phyloP scores from a whole-genome alignment of 2,329 filamentous ascomycete genomes.

The Epichloe festucae region DNA sequence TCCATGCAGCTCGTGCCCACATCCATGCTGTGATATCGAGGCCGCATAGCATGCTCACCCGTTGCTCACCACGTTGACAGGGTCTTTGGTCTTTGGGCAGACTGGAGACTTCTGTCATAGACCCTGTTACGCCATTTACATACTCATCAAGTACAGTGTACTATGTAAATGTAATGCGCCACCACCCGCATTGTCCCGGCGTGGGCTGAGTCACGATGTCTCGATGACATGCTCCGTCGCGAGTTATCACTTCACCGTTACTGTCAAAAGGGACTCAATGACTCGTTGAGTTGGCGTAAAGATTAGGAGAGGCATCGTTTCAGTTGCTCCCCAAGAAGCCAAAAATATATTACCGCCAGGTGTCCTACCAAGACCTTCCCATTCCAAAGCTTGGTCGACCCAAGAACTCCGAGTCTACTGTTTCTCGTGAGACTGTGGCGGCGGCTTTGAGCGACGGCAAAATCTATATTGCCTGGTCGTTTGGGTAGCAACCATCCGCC shows the following conservation, averaged over 20 bases:
- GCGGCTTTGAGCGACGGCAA: slow-evolving; percentile 5
- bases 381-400: not conserved
- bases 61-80: not conserved
- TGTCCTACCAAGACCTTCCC: not conserved
- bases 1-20: not conserved
- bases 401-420: not conserved
- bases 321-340: not conserved
- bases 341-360: not conserved
- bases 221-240: not conserved
- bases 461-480: not conserved
- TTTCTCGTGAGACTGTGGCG: slow-evolving; percentile 7
- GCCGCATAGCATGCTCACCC: not conserved
- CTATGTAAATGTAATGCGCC: not conserved
- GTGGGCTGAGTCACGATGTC: not conserved
- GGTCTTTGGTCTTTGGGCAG: not conserved
- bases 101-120: not conserved
- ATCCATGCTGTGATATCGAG: not conserved
- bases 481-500: slow-evolving; percentile 1
- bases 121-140: not conserved
- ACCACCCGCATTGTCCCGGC: not conserved
- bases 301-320: not conserved
- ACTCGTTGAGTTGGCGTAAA: not conserved
- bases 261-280: not conserved
- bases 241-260: not conserved
- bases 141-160: not conserved